Base-by-base conservation (phyloP, 2,329 filamentous ascomycete genomes). In the Xylariaceae sp. region DNA sequence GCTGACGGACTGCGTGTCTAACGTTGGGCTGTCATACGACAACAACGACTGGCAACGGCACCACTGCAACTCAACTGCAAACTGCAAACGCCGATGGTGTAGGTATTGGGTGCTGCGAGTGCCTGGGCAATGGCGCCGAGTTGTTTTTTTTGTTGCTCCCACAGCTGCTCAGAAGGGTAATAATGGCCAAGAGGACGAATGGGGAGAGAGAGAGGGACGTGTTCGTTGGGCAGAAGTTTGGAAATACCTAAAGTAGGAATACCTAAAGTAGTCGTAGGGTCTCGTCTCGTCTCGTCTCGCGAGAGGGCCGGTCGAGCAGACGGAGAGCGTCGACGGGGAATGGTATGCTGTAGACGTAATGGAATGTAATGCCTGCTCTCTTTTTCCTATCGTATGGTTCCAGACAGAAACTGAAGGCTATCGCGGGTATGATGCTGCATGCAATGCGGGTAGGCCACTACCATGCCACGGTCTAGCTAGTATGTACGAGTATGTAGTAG, bases 11-110 rank as follows among this genome's bases (percentile, higher is more conserved):
- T 55, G 59, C 56, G 61, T 61, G 61, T 51, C 59, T 57, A 47
- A 53, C 50, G 56, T 64, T 64, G 62, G 62, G 62, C 62, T 61
- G 61, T 57, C 54, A 63, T 59, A 63, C 58, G 58, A 62, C 50
- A 51, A 52, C 30, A 47, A 56, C 44, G 51, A 49, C 18, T 30
- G 35, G 57, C 15, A 35, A 30, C 23, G 23, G 23, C 23, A 30
- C 23, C 23, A 30, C 23, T 30, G 23, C 23, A 30, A 30, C 23
- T 30, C 23, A 30, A 30, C 23, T 30, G 23, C 23, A 30, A 30
- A 30, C 23, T 30, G 23, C 23, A 51, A 57, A 58, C 62, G 61
- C 51, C 49, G 55, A 50, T 59, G 56, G 58, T 60, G 62, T 35
- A 23, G 23, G 18, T 62, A 58, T 55, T 59, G 57, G 53, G 59